Percentiles rank a stretch among this genome's conserved stretches.
phyloP scores from a whole-genome alignment of 306 rosid genomes.

The Carpinus viminea region DNA sequence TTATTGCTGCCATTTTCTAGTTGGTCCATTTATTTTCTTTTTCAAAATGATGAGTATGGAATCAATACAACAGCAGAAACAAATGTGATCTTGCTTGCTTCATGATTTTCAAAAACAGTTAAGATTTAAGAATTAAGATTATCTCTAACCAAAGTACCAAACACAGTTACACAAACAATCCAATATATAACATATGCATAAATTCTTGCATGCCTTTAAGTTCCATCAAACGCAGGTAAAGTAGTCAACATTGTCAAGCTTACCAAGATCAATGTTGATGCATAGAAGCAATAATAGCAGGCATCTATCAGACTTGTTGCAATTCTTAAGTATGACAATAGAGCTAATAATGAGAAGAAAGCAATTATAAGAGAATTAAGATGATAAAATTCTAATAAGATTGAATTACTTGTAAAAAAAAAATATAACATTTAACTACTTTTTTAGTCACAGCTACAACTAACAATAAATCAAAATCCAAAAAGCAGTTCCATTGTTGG shows the following conservation, averaged over 20 bases:
- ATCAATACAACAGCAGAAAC: no score
- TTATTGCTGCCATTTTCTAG: no score
- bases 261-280: neutral
- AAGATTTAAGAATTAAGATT: no score
- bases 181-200: neutral
- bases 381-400: no score
- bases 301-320: neutral
- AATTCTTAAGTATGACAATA: neutral
- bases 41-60: no score
- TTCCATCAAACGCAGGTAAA: neutral
- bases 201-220: neutral
- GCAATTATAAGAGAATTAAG: neutral
- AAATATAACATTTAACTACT: neutral
- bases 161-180: no score
- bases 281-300: neutral
- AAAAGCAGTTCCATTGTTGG: neutral
- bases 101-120: no score
- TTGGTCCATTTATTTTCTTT: no score
- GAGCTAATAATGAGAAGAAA: neutral
- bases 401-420: no score
- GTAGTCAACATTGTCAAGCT: neutral
- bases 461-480: neutral
- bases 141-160: no score
- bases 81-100: no score
- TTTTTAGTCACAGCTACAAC: neutral